Conservation (phyloP, 1,284 basidiomycete species). For the Tilletiopsis washingtonensis region DNA sequence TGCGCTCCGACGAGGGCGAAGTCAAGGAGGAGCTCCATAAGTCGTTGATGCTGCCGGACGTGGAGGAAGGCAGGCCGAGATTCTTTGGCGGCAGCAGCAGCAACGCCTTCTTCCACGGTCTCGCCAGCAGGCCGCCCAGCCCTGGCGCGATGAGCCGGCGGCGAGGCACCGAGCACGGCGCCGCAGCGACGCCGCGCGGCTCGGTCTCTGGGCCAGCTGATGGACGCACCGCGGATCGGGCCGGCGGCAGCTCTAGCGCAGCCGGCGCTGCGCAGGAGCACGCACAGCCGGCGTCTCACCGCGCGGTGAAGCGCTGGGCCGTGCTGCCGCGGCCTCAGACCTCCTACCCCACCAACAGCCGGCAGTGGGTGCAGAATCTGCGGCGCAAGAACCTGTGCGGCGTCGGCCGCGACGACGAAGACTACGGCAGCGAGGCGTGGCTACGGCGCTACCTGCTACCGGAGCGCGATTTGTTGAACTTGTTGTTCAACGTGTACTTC, state of each 20-base stretch:
- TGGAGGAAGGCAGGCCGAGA: conserved; percentile 32
- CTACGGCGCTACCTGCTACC: conserved; percentile 31
- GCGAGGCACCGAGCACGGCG: too few relatives aligned
- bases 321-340: conserved; percentile 9
- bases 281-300: not conserved
- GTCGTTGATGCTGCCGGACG: conserved; percentile 19
- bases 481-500: conserved; percentile 29
- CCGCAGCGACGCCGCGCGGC: too few relatives aligned
- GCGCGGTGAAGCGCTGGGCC: not conserved
- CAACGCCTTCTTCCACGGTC: conserved; percentile 20
- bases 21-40: too few relatives aligned
- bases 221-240: conserved; percentile 9
- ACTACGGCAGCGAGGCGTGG: conserved; percentile 24
- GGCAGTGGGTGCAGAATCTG: conserved; percentile 32
- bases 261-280: not conserved
- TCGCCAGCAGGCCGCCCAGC: conserved; percentile 26
- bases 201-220: too few relatives aligned
- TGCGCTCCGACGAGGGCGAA: not conserved
- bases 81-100: conserved; percentile 33
- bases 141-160: conserved; percentile 9
- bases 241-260: not conserved
- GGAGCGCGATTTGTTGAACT: conserved; percentile 14
- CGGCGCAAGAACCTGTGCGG: conserved; percentile 34
- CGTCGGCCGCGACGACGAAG: conserved; percentile 32
- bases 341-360: conserved; percentile 31